phyloP scores from a whole-genome alignment of 2,329 filamentous ascomycete genomes.

The Pseudogymnoascus sp. region DNA sequence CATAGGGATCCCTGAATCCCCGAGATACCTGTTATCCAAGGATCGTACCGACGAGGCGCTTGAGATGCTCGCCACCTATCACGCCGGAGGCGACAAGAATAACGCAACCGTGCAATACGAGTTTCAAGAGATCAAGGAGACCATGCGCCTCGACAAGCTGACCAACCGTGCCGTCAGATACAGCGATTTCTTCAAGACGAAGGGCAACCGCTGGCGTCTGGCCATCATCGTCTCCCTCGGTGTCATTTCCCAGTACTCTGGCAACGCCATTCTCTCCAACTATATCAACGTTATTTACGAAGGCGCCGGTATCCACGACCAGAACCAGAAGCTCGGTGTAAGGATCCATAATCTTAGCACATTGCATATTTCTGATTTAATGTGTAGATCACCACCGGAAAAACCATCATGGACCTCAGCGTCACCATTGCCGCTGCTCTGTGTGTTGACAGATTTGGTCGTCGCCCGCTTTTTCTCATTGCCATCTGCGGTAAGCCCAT shows the following conservation, averaged over 20 bases:
- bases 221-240: background rate
- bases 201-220: constrained; percentile 3
- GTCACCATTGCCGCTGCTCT: background rate
- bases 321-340: constrained; percentile 46
- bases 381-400: constrained; percentile 28
- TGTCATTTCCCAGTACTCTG: background rate
- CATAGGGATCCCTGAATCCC: constrained; percentile 45
- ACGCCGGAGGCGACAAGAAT: constrained; percentile 44
- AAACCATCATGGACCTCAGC: constrained; percentile 36
- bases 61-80: constrained; percentile 44
- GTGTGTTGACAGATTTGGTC: constrained; percentile 7
- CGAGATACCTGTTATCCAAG: constrained; percentile 51
- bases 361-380: background rate
- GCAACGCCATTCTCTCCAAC: background rate
- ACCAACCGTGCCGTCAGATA: constrained; percentile 29
- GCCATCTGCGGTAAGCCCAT: background rate
- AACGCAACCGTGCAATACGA: constrained; percentile 43
- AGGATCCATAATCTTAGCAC: constrained; percentile 17
- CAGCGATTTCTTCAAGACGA: constrained; percentile 37
- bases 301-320: background rate
- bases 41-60: constrained; percentile 45
- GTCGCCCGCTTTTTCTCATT: constrained; percentile 1
- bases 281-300: constrained; percentile 1
- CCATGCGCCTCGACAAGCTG: constrained; percentile 15
- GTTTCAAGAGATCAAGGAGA: constrained; percentile 22